Percentiles rank a stretch among this genome's conserved stretches.
Conservation (phyloP, 805 yeast genomes). For the Saturnispora mendoncae region DNA sequence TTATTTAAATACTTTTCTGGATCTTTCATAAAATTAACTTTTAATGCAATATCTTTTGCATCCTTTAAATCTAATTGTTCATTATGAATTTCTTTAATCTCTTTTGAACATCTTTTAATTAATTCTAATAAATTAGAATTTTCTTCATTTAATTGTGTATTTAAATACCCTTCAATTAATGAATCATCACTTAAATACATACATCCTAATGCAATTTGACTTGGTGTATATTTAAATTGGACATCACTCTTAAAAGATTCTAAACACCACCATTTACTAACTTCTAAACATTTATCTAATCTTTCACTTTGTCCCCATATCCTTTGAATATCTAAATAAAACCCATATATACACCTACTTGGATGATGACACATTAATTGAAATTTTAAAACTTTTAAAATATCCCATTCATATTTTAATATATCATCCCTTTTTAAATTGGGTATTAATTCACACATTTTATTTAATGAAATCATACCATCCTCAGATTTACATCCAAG, state of each 20-base stretch:
- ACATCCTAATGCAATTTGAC: constrained; percentile 90
- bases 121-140: constrained; percentile 37
- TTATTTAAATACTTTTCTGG: constrained; percentile 32
- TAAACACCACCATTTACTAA: constrained; percentile 59
- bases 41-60: constrained; percentile 54
- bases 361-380: constrained; percentile 86
- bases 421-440: constrained; percentile 60
- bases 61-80: constrained; percentile 48
- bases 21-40: constrained; percentile 52
- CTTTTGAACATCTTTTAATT: constrained; percentile 40
- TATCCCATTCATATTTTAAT: constrained; percentile 67
- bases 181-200: constrained; percentile 58
- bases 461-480: constrained; percentile 74
- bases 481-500: constrained; percentile 91
- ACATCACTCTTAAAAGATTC: constrained; percentile 46
- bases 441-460: constrained; percentile 63
- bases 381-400: constrained; percentile 67
- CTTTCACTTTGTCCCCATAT: constrained; percentile 51
- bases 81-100: constrained; percentile 32
- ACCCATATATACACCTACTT: constrained; percentile 84
- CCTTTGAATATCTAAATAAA: constrained; percentile 81
- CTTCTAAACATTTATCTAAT: constrained; percentile 63
- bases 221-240: constrained; percentile 75
- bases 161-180: constrained; percentile 57
- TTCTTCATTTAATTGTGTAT: constrained; percentile 38